These are phyloP conservation scores for Lindgomyces ingoldianus DNA, from an alignment of 495 filamentous ascomycete genomes.

Conservation along the genomic window DNA sequence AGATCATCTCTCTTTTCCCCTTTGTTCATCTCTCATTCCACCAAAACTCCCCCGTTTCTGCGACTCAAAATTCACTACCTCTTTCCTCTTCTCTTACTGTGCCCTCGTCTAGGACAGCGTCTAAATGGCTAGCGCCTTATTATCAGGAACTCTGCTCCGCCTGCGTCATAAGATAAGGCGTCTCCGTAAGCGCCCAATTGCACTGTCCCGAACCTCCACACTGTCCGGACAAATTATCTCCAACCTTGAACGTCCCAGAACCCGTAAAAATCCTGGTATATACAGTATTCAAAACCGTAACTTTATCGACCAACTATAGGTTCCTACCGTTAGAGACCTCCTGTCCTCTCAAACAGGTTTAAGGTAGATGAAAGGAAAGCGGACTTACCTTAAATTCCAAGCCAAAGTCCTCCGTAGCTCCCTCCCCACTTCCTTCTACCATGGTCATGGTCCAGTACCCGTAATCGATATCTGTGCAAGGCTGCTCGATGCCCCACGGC, in stretches of 20 bases:
- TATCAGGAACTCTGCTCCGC: not conserved
- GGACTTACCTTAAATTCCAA: constrained; percentile 4
- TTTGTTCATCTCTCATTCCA: no score
- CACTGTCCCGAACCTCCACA: constrained; percentile 6
- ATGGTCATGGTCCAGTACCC: constrained; percentile 3
- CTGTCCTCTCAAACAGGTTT: not conserved
- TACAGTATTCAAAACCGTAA: not conserved
- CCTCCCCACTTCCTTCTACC: not conserved
- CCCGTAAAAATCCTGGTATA: not conserved
- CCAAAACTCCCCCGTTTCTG: no score
- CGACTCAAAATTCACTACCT: no score
- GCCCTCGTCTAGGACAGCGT: no score
- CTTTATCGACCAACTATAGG: constrained; percentile 7
- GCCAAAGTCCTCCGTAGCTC: constrained; percentile 4
- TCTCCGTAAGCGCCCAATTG: constrained; percentile 1
- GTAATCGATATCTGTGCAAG: constrained; percentile 2
- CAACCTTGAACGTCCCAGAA: constrained; percentile 1
- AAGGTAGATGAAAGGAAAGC: not conserved
- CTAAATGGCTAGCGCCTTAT: no score
- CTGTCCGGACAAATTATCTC: constrained; percentile 2
- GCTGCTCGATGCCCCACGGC: not conserved
- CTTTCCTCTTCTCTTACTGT: no score
- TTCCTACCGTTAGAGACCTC: not conserved
- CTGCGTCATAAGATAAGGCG: constrained; percentile 8
- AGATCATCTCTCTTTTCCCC: no score